Conservation (phyloP, 192 early-diverging fungal genomes). For the Backusella macrospora region DNA sequence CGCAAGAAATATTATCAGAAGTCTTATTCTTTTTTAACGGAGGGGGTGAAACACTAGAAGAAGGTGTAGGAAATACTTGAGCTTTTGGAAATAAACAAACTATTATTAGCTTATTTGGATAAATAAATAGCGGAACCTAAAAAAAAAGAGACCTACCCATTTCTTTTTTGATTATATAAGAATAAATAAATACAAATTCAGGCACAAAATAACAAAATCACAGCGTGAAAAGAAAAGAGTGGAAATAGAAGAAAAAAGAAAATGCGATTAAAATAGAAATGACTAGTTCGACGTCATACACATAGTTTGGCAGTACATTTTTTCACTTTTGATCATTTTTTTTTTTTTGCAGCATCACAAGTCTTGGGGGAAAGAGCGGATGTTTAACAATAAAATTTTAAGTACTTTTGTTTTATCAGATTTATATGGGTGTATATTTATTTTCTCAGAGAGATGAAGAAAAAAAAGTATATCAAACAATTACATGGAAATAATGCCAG, state of each 20-base stretch:
- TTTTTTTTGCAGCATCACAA: conserved; percentile 12
- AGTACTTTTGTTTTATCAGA: not conserved
- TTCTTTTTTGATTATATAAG: not conserved
- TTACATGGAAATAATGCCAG: not conserved
- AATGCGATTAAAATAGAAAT: conserved; percentile 6
- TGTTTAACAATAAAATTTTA: not conserved
- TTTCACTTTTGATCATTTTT: too few species aligned
- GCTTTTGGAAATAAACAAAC: not conserved
- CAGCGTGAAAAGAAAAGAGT: not conserved
- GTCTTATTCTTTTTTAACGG: conserved; percentile 7
- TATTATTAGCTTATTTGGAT: not conserved
- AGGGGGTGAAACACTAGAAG: conserved; percentile 8
- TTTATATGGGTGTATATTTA: not conserved
- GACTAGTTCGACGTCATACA: not conserved
- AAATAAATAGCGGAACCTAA: not conserved
- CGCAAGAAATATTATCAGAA: not conserved
- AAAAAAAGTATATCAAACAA: not conserved
- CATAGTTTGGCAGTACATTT: not conserved
- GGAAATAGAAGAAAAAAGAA: not conserved
- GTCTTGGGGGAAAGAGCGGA: conserved; percentile 6
- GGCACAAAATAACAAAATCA: not conserved
- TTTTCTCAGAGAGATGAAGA: not conserved
- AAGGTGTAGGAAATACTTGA: conserved; percentile 3
- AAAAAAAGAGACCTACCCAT: not conserved
- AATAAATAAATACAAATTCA: conserved; percentile 5